phyloP scores from a whole-genome alignment of 208 protist genomes.

The Trypanosoma conorhini region DNA sequence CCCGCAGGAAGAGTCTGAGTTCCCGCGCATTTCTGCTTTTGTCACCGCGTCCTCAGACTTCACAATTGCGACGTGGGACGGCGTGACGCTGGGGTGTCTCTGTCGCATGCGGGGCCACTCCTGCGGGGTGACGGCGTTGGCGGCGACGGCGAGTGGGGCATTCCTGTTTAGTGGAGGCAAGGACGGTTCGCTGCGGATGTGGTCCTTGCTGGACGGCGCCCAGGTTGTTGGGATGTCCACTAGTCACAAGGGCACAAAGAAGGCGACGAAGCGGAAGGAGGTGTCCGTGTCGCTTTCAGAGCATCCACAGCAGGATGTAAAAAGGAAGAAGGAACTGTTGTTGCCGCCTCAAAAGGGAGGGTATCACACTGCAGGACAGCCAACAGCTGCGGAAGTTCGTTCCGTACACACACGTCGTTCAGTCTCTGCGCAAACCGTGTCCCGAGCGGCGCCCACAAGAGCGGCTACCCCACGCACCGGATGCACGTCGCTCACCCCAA shows the following conservation, averaged over 20 bases:
- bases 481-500: no score
- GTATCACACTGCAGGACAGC: background rate
- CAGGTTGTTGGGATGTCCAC: conserved; percentile 31
- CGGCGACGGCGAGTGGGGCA: conserved; percentile 38
- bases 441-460: background rate
- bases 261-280: background rate
- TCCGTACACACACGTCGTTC: background rate
- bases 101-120: conserved; percentile 42
- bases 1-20: background rate
- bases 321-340: background rate
- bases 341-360: background rate
- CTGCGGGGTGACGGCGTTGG: conserved; percentile 47
- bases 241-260: conserved; percentile 4
- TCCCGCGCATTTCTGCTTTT: conserved; percentile 40
- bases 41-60: conserved; percentile 58
- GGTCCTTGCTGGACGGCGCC: conserved; percentile 45
- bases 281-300: background rate
- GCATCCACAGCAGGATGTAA: background rate
- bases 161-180: conserved; percentile 72
- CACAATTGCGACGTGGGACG: conserved; percentile 71
- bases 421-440: background rate
- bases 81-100: conserved; percentile 47
- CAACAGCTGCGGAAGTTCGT: background rate
- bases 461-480: background rate
- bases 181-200: conserved; percentile 67